phyloP scores from a whole-genome alignment of 2,329 filamentous ascomycete species.

The Zymoseptoria ardabiliae region DNA sequence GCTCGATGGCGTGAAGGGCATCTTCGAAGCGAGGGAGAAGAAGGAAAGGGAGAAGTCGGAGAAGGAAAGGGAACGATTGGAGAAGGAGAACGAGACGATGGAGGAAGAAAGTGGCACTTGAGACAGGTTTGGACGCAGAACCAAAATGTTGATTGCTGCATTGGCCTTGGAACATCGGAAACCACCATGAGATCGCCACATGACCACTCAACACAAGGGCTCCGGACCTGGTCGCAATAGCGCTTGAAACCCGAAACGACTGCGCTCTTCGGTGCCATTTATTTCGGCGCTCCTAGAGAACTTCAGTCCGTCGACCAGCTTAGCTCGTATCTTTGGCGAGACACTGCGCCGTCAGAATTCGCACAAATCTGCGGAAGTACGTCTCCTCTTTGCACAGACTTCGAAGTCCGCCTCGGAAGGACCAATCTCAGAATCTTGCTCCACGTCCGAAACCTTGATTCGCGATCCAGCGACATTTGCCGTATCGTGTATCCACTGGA shows the following conservation, averaged over 20 bases:
- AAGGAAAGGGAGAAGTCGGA: slow-evolving; percentile 9
- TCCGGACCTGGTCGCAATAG: background rate
- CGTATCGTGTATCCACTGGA: background rate
- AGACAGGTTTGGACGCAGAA: slow-evolving; percentile 3
- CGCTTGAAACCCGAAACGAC: background rate
- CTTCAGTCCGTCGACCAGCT: background rate
- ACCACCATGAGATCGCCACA: background rate
- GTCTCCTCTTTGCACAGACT: background rate
- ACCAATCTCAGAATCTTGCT: background rate
- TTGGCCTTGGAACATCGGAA: background rate
- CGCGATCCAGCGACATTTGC: background rate
- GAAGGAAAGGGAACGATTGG: slow-evolving; percentile 4
- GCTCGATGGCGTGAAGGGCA: slow-evolving; percentile 20
- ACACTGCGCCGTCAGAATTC: background rate
- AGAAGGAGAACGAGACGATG: slow-evolving; percentile 1
- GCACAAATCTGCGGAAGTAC: background rate
- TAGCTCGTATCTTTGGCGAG: background rate
- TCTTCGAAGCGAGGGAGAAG: slow-evolving; percentile 25
- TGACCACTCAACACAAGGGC: background rate
- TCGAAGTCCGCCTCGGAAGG: background rate
- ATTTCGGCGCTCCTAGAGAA: background rate
- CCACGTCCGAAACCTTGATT: background rate
- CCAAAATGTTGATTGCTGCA: background rate
- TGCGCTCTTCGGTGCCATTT: background rate
- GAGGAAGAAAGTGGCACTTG: background rate